Conservation (phyloP, 2,329 filamentous ascomycete species). For the Cadophora sp. region DNA sequence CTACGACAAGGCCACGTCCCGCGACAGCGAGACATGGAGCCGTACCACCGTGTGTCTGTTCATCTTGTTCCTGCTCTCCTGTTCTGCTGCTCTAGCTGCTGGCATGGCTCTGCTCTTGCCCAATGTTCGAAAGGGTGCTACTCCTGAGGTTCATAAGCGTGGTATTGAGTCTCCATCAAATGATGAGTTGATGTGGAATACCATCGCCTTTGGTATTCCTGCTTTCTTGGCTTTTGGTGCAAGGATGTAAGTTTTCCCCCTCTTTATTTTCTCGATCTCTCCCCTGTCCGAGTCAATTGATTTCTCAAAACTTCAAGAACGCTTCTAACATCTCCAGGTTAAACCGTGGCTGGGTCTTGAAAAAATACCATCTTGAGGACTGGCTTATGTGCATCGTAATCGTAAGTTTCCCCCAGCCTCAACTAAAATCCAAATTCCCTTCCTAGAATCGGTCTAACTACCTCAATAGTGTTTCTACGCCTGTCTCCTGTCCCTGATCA, state of each 20-base stretch:
- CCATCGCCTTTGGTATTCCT: conserved; percentile 35
- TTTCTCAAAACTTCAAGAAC: not conserved
- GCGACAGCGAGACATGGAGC: not conserved
- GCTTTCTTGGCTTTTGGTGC: conserved; percentile 30
- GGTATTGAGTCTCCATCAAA: conserved; percentile 32
- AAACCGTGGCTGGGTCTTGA: conserved; percentile 33
- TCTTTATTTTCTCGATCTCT: not conserved
- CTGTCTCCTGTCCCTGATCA: conserved; percentile 46
- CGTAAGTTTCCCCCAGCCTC: conserved; percentile 40
- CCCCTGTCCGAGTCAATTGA: not conserved
- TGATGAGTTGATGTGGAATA: conserved; percentile 34
- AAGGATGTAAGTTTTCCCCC: conserved; percentile 32
- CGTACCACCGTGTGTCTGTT: not conserved
- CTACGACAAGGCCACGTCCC: not conserved
- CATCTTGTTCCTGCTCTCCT: not conserved
- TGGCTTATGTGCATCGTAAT: conserved; percentile 48
- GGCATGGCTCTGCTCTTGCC: not conserved
- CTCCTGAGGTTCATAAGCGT: not conserved
- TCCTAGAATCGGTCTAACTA: conserved; percentile 13
- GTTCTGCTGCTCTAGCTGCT: not conserved
- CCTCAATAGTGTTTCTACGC: conserved; percentile 46
- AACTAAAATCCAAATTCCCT: not conserved
- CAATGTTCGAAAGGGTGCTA: not conserved
- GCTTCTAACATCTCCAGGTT: conserved; percentile 20
- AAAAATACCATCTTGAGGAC: conserved; percentile 44